Base-by-base conservation (phyloP, 345 rosid genomes). In the Moringa oleifera region DNA sequence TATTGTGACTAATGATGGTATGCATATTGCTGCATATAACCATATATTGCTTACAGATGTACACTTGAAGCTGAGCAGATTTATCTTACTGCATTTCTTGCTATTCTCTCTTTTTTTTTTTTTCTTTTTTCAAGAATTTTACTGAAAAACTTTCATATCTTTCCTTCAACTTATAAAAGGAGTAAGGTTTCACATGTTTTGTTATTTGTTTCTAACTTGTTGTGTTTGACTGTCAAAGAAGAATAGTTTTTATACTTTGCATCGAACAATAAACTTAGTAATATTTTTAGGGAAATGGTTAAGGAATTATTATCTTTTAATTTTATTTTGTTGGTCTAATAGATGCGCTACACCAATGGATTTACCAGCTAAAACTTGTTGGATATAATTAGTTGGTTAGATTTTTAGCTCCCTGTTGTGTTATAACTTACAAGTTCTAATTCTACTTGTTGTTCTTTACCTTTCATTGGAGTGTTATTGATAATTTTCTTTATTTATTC, bases 1-100 rank as follows among this genome's bases (percentile, higher is more conserved):
- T 55, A 77, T 94, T 54, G 92, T 85, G 65, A 94, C 99, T 53
- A 94, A 88, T 73, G 96, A 90, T 72, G 99, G 99, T 90, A 68
- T 31, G 65, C 51, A 50, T 46, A 41, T 24, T 36, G 11, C 41
- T 57, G 45, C n/a, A 52, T 36, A 57, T 49, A 12, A 22, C 19
- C 19, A 25, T 33, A 20, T 2, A 19, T 46, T 53, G 55, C 47
- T 36, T 58, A 22, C 22, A 67, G 51, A 55, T 57, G 63, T 22
- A 49, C 12, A 11, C 47, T 41, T 41, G 47, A 41, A 41, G 13
- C 12, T 41, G 47, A 41, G 47, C 47, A 41, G 1, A 11, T 41
- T 41, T 16, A 63, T 53, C 22, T 52, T 24, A 52, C 46, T 61
- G 47, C 17, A 15, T 41, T 16, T 25, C 33, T 31, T n/a, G n/a